Conservation (phyloP, 1,139 yeast genomes). For the Nakaseomyces kungkrabaensis region DNA sequence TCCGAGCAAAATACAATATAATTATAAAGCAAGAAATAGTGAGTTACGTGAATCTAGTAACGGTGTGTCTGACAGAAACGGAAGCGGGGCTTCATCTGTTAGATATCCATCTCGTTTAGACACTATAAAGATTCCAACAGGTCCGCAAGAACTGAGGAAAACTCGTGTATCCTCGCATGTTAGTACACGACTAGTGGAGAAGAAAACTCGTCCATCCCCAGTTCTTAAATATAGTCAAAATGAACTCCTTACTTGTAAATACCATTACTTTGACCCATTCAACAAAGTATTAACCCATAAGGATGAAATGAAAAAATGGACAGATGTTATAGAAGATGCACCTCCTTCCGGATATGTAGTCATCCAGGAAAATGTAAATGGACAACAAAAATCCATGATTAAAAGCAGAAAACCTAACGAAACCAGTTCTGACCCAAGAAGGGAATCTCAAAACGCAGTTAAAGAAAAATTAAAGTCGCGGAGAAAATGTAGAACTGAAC, state of each 20-base stretch:
- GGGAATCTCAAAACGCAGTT: conserved; percentile 6
- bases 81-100: neutral
- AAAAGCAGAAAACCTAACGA: conserved; percentile 17
- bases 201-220: conserved; percentile 14
- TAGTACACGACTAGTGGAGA: too few species aligned
- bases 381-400: conserved; percentile 31
- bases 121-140: neutral
- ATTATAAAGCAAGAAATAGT: neutral
- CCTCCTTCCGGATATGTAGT: conserved; percentile 53
- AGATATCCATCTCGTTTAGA: neutral
- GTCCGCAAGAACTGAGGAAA: neutral
- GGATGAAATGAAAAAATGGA: conserved; percentile 22
- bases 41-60: neutral
- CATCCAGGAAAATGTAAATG: conserved; percentile 33
- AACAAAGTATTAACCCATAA: conserved; percentile 14
- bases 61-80: neutral
- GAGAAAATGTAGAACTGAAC: conserved; percentile 27
- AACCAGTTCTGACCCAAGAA: conserved; percentile 32
- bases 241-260: conserved; percentile 18
- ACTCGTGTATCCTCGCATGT: neutral
- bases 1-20: conserved; percentile 1
- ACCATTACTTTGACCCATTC: conserved; percentile 26
- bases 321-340: conserved; percentile 14
- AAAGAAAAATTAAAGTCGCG: conserved; percentile 5
- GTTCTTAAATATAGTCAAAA: conserved; percentile 14